A percentile compares a stretch with the other conserved stretches of the same genome.
Conservation (phyloP, 2,329 filamentous ascomycete genomes). For the Ophiosphaerella korrae region DNA sequence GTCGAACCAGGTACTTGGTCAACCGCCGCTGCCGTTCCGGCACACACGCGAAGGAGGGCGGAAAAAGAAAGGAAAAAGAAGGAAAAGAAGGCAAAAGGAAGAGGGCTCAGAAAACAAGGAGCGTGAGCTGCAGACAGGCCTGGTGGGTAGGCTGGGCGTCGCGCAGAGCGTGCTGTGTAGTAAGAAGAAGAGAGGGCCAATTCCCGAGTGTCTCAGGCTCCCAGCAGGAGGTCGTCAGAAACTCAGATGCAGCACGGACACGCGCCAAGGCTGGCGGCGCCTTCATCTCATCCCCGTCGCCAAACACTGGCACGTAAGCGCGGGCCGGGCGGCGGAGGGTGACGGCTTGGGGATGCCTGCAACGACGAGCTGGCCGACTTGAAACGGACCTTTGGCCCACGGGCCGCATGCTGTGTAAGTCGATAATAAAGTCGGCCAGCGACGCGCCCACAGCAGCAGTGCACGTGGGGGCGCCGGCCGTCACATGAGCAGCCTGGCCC, state of each 20-base stretch:
- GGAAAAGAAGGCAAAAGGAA: slow-evolving; percentile 9
- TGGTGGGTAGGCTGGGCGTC: not conserved
- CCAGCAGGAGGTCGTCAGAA: no score
- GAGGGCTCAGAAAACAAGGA: slow-evolving; percentile 19
- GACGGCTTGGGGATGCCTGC: slow-evolving; percentile 12
- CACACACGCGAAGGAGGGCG: no score
- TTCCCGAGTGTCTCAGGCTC: no score
- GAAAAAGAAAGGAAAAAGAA: not conserved
- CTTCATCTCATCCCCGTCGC: slow-evolving; percentile 18
- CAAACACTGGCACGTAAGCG: slow-evolving; percentile 11
- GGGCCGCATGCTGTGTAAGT: slow-evolving; percentile 18
- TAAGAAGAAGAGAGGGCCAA: no score
- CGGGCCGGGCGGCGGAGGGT: slow-evolving; percentile 17
- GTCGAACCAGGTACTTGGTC: no score
- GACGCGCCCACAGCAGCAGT: not conserved
- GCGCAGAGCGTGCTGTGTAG: no score
- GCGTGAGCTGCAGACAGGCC: slow-evolving; percentile 10
- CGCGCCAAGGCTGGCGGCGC: slow-evolving; percentile 8
- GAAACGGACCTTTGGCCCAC: slow-evolving; percentile 13
- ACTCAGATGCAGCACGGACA: slow-evolving; percentile 6
- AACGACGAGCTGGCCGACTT: slow-evolving; percentile 10
- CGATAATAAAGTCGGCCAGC: not conserved
- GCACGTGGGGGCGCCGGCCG: slow-evolving; percentile 1
- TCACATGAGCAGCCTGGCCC: slow-evolving; percentile 4
- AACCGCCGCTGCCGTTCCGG: no score